Evolutionary conservation across 2,329 filamentous ascomycete genomes (phyloP).

Genomic region (Aspergillus persii): DNA sequence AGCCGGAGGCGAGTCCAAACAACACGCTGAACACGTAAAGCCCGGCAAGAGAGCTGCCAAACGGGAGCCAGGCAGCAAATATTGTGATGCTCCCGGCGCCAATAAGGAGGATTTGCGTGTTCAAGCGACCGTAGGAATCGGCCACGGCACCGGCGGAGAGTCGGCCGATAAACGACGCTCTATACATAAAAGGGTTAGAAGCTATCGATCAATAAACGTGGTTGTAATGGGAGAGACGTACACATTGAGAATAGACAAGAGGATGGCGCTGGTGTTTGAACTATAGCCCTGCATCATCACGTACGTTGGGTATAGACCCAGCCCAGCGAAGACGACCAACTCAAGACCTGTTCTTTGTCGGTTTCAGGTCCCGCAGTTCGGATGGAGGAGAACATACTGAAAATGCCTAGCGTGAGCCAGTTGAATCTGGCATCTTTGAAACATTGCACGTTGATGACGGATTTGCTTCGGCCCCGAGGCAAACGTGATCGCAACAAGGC

Average conservation of each 20-base stretch:
- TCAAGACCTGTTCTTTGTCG: conserved; percentile 25
- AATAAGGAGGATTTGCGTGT: conserved; percentile 42
- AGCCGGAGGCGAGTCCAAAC: conserved; percentile 50
- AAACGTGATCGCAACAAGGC: conserved; percentile 38
- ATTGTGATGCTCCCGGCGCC: conserved; percentile 37
- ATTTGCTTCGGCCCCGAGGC: conserved; percentile 30
- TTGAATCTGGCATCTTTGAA: conserved; percentile 46
- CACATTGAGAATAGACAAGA: conserved; percentile 39
- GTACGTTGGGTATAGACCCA: conserved; percentile 31
- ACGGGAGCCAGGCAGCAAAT: conserved; percentile 37
- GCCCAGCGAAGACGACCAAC: conserved; percentile 29
- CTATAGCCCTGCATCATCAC: conserved; percentile 30
- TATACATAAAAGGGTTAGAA: conserved; percentile 2
- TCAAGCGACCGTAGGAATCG: conserved; percentile 48
- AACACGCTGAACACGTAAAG: conserved; percentile 45
- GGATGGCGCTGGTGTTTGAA: conserved; percentile 32
- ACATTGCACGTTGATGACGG: conserved; percentile 42
- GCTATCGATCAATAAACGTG: neutral
- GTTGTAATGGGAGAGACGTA: conserved; percentile 6
- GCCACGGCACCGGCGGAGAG: conserved; percentile 45
- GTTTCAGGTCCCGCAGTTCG: neutral
- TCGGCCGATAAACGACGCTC: conserved; percentile 45
- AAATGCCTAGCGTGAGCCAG: conserved; percentile 45
- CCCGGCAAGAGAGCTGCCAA: conserved; percentile 31
- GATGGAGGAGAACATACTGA: conserved; percentile 30